These are phyloP conservation scores for Nakazawaea pomicola DNA, from an alignment of 805 yeast species.

Conservation along the genomic window DNA sequence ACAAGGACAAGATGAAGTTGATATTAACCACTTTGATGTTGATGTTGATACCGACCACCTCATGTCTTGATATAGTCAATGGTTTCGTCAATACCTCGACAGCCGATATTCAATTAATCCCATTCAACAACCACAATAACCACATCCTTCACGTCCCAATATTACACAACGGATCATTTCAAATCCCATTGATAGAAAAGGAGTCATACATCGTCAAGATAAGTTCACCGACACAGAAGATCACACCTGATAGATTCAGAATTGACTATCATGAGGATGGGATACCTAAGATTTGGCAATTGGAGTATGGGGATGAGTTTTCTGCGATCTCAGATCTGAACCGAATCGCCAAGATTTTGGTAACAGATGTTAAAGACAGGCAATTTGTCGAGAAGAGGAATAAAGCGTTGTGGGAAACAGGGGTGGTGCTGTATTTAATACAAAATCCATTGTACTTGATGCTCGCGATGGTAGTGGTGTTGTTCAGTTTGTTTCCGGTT, in stretches of 20 bases:
- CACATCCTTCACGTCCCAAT: not conserved
- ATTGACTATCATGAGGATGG: constrained; percentile 1
- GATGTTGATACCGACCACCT: not conserved
- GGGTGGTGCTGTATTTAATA: not conserved
- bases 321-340: constrained; percentile 2
- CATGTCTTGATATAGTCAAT: not conserved
- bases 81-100: not conserved
- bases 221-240: not conserved
- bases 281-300: constrained; percentile 3
- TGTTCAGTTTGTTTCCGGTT: constrained; percentile 3
- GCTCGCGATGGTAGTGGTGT: not conserved
- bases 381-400: constrained; percentile 1
- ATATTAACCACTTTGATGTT: not conserved
- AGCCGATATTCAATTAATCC: not conserved
- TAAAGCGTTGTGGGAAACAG: constrained; percentile 6
- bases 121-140: not conserved
- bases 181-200: not conserved
- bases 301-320: constrained; percentile 6
- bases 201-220: constrained; percentile 1
- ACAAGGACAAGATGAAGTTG: not conserved
- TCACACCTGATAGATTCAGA: constrained; percentile 6
- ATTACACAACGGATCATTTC: constrained; percentile 3
- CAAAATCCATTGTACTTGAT: constrained; percentile 2
- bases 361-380: not conserved
- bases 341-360: not conserved